Base-by-base conservation (phyloP, 768 basidiomycete species). In the Kwoniella newhampshirensis region DNA sequence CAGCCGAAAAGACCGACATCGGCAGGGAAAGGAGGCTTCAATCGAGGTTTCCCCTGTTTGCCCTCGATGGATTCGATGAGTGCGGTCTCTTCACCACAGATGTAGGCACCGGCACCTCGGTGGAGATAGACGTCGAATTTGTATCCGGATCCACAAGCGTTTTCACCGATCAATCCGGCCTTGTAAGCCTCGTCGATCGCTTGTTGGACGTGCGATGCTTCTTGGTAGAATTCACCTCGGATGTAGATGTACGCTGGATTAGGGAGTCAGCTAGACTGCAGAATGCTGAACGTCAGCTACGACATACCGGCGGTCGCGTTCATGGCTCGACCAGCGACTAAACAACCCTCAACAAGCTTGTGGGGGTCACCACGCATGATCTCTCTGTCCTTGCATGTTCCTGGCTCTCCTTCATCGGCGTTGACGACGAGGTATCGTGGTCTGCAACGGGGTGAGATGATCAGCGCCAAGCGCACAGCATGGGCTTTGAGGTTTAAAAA, bases 11-110 rank as follows among this genome's bases (percentile, higher is more conserved):
- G 81, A 48, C 94, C 94, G 43, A 98, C 94, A 62, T 98, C 94
- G 52, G 94, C 94, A 3, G 94, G 94, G 85, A 98, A 99, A 39
- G 94, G 94, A 3, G 94, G 94, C 81, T 99, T 99, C 63, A 99
- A 81, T 48, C 94, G 83, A 0, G 94, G 94, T 75, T 99, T 99
- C 23, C 94, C 94, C 78, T 97, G 94, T 78, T 99, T 99, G 11
- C 94, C 94, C 78, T 98, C 94, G 49, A 99, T 77, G 65, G 87
- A 89, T 80, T 99, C 94, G 67, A 99, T 99, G 20, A 99, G 81
- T 2, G 94, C 94, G 0, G 94, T 98, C 78, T 99, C 94, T 78
- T 99, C 94, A 23, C 94, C 94, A 72, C 94, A 99, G 62, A 99
- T 94, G 79, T 99, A 97, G 20, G 94, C 94, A 51, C 94, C 94